Percentiles rank a stretch among this genome's conserved stretches.
These are phyloP conservation scores for Leishmania arabica DNA, from an alignment of 208 protist species.

Conservation along the genomic window DNA sequence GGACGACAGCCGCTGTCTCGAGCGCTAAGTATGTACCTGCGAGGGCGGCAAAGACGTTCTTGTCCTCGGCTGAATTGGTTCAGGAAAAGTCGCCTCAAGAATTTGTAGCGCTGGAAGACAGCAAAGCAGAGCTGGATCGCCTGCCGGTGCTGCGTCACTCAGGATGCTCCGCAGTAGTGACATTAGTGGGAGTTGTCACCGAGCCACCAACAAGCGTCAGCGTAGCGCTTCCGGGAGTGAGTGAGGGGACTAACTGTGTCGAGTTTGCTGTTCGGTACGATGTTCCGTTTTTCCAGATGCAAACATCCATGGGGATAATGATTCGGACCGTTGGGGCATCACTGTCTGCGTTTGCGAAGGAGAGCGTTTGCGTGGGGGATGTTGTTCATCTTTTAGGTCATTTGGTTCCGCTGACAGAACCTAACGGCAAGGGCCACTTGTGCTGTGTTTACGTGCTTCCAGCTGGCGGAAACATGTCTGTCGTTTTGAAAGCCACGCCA, in stretches of 20 bases:
- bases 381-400: constrained; percentile 85
- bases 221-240: constrained; percentile 12
- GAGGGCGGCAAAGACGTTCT: constrained; percentile 48
- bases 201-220: constrained; percentile 6
- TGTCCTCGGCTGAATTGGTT: constrained; percentile 69
- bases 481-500: constrained; percentile 22
- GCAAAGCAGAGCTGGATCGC: constrained; percentile 36
- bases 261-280: constrained; percentile 66
- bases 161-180: constrained; percentile 65
- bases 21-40: constrained; percentile 46
- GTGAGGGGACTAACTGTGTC: constrained; percentile 32
- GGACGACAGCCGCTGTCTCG: constrained; percentile 13
- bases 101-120: constrained; percentile 51
- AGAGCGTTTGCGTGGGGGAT: constrained; percentile 62
- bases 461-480: constrained; percentile 80
- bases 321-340: constrained; percentile 68
- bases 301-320: constrained; percentile 30
- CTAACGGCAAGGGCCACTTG: neutral
- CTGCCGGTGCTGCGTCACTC: constrained; percentile 42
- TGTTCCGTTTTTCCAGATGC: constrained; percentile 48
- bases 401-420: constrained; percentile 38
- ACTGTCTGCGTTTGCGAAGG: constrained; percentile 53
- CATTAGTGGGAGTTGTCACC: constrained; percentile 53
- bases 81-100: constrained; percentile 79
- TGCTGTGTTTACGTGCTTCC: constrained; percentile 69